These are phyloP conservation scores for Rhododendron griersonianum DNA, from an alignment of 148 eudicot genomes.

Conservation along the genomic window DNA sequence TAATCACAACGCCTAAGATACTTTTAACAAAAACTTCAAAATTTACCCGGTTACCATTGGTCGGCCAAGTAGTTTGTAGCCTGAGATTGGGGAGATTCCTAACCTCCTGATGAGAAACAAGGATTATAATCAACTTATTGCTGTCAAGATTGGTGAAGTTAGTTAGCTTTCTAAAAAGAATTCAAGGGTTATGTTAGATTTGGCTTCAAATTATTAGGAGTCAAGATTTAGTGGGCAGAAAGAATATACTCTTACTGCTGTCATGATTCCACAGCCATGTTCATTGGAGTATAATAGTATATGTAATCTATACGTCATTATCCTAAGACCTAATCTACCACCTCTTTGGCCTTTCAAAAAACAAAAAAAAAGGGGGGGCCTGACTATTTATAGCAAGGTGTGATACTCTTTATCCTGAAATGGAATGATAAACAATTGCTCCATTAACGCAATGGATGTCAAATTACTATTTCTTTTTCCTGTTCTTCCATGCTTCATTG, in stretches of 20 bases:
- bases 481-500: neutral
- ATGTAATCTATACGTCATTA: neutral
- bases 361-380: too few species aligned
- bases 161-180: neutral
- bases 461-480: neutral
- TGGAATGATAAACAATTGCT: conserved; percentile 2
- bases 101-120: neutral
- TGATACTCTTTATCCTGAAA: neutral
- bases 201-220: neutral
- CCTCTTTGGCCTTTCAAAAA: neutral
- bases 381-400: neutral
- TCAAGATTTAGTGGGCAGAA: neutral
- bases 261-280: neutral
- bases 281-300: neutral
- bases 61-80: neutral
- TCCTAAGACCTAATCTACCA: neutral
- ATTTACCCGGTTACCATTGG: neutral
- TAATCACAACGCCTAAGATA: neutral
- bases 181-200: neutral
- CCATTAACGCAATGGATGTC: neutral
- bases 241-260: neutral
- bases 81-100: neutral
- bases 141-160: neutral
- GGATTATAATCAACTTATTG: neutral
- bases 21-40: neutral